Conservation (phyloP, 2,329 filamentous ascomycete species). For the Fusarium sp. region DNA sequence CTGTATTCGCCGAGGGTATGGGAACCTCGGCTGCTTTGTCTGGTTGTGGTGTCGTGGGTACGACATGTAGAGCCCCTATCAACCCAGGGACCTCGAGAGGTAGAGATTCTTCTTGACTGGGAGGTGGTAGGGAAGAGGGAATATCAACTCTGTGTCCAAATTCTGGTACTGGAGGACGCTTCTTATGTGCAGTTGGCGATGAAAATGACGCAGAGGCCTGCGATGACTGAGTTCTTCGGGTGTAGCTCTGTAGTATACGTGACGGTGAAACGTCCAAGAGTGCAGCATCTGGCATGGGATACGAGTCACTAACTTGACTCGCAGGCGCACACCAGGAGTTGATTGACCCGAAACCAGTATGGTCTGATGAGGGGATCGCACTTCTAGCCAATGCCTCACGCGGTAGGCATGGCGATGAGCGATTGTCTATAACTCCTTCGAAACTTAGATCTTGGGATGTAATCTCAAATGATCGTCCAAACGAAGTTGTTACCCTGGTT, state of each 20-base stretch:
- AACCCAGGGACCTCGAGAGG: background rate
- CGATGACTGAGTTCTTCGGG: conserved; percentile 49
- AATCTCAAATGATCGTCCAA: conserved; percentile 42
- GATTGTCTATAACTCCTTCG: conserved; percentile 58
- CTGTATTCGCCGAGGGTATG: conserved; percentile 9
- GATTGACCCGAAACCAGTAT: conserved; percentile 37
- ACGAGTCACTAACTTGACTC: conserved; percentile 67
- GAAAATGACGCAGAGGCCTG: conserved; percentile 41
- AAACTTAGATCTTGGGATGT: conserved; percentile 60
- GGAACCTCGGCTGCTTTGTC: background rate
- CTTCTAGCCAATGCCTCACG: background rate
- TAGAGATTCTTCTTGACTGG: conserved; percentile 21
- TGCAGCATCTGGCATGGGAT: conserved; percentile 53
- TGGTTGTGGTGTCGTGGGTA: conserved; percentile 44
- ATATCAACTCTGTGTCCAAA: conserved; percentile 17
- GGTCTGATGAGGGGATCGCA: conserved; percentile 14
- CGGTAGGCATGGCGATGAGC: conserved; percentile 49
- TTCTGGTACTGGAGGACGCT: background rate
- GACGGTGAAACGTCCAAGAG: conserved; percentile 58
- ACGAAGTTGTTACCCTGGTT: conserved; percentile 20
- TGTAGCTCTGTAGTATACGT: conserved; percentile 61
- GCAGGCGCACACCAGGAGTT: conserved; percentile 58
- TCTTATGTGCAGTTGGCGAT: conserved; percentile 25
- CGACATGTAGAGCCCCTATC: conserved; percentile 19
- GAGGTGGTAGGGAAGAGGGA: conserved; percentile 44